Conservation (phyloP, 257 asterid species). For the Gardenia jasminoides region DNA sequence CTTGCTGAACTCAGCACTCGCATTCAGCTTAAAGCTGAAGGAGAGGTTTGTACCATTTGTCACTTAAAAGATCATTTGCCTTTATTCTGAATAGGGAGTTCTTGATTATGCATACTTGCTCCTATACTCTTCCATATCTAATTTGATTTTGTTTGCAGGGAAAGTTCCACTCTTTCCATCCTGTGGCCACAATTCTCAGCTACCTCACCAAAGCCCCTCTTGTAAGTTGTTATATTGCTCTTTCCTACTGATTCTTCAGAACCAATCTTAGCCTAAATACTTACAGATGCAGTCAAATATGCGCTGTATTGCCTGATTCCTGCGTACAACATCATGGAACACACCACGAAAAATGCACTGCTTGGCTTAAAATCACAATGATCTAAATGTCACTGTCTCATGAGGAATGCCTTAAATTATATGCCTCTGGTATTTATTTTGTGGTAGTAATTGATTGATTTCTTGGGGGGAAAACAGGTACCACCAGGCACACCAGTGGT, state of each 20-base stretch:
- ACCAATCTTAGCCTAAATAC: neutral
- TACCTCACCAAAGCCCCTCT: slow-evolving; percentile 98
- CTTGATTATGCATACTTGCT: neutral
- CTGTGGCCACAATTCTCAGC: slow-evolving; percentile 91
- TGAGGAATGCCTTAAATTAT: neutral
- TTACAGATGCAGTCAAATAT: neutral
- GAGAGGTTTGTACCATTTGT: slow-evolving; percentile 48
- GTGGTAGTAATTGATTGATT: neutral
- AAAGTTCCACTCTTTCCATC: slow-evolving; percentile 95
- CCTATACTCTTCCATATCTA: too few species aligned
- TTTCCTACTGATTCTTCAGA: neutral
- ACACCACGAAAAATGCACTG: neutral
- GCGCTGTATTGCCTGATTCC: neutral
- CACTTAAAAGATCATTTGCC: neutral
- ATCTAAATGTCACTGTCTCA: neutral
- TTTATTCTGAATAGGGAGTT: too few species aligned
- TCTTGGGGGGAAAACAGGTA: slow-evolving; percentile 50
- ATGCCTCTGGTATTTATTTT: neutral
- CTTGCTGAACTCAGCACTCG: slow-evolving; percentile 96
- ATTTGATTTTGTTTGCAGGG: slow-evolving; percentile 44
- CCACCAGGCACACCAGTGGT: slow-evolving; percentile 99
- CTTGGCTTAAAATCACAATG: neutral
- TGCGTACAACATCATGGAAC: too few species aligned
- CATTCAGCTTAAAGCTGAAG: slow-evolving; percentile 76
- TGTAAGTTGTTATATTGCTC: slow-evolving; percentile 43